Base-by-base conservation (phyloP, 371 early-diverging fungal genomes). In the Mucor irregularis region DNA sequence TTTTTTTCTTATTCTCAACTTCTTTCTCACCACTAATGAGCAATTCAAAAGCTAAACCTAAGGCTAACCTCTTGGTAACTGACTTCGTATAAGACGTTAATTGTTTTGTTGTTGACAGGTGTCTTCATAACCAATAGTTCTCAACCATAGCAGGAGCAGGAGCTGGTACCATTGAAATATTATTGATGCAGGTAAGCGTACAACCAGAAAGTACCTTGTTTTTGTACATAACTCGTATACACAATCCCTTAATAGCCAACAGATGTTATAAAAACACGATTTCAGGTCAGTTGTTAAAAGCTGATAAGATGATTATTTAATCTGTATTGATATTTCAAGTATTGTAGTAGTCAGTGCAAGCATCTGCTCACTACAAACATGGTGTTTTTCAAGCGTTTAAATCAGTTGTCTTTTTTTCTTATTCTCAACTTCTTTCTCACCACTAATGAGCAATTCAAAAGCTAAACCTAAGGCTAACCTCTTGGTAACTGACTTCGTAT, bases 201-300 rank as follows among this genome's bases (percentile, higher is more conserved):
- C 19, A 34, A 22, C 11, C 16, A n/a, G n/a, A n/a, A n/a, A n/a
- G n/a, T n/a, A n/a, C n/a, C n/a, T n/a, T n/a, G n/a, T n/a, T n/a
- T n/a, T n/a, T n/a, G 3, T 5, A 29, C 7, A 29, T 7, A 8
- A 29, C 24, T 8, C 5, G 10, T 24, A 21, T 6, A 19, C 4
- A 47, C 24, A 17, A 4, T 28, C 21, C 3, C 14, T 4, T 21
- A 25, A 13, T 52, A 75, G 73, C 73, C 76, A 5, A 70, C 73
- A n/a, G 76, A 76, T 34, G 73, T 73, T 6, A 51, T 76, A 34
- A 76, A 76, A 48, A 76, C 73, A 8, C 49, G 76, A 38, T 76
- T 70, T 40, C 76, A 76, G 60, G 76, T 76, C 55, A 40, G 26
- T 11, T 24, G 13, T 14, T 17, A 7, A 39, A 14, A 39, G 21